Evolutionary conservation across 2,329 filamentous ascomycete genomes (phyloP).

Genomic region (Bipolaris bicolor): DNA sequence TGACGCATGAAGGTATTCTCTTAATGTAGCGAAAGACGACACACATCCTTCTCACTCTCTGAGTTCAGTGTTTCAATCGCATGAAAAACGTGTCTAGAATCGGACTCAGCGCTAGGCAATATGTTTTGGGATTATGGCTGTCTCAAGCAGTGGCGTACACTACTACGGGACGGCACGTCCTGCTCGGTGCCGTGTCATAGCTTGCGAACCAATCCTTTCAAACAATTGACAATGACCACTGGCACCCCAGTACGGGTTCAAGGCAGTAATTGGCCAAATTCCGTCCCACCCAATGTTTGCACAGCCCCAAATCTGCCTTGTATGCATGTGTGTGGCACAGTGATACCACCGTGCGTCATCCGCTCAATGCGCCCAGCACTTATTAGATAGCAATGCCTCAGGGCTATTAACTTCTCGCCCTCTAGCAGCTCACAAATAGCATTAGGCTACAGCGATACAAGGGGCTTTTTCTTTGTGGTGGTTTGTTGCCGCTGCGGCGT

Average conservation of each 20-base stretch:
- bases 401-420: neutral
- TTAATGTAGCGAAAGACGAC: neutral
- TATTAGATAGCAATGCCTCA: neutral
- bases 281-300: neutral
- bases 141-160: neutral
- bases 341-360: neutral
- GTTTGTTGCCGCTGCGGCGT: constrained; percentile 2
- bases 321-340: constrained; percentile 2
- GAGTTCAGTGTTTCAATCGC: neutral
- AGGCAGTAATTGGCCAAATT: neutral
- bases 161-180: neutral
- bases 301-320: neutral
- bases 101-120: neutral
- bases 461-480: neutral
- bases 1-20: constrained; percentile 8
- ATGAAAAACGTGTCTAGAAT: neutral
- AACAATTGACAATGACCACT: neutral
- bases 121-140: neutral
- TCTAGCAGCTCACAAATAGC: neutral
- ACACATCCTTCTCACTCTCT: neutral
- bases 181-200: neutral
- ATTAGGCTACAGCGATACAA: neutral
- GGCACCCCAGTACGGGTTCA: neutral
- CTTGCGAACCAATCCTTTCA: neutral
- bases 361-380: neutral